Evolutionary conservation across 2,329 filamentous ascomycete genomes (phyloP).

Genomic region (Tolypocladium tropicale): DNA sequence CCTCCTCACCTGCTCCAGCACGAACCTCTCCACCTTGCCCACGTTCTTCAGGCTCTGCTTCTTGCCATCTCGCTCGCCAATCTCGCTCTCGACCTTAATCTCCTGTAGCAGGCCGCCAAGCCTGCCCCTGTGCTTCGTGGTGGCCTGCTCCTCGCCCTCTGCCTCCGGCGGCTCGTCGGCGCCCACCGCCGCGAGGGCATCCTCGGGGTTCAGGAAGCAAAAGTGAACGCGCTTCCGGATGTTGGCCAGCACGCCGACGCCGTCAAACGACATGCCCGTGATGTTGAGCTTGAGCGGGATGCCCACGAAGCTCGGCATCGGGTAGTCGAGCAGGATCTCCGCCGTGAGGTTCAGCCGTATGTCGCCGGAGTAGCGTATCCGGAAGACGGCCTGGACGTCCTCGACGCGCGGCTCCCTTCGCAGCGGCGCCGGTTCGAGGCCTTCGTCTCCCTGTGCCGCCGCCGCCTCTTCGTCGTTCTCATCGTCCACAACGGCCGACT

Average conservation of each 20-base stretch:
- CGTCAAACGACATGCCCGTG: conserved; percentile 89
- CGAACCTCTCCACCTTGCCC: conserved; percentile 95
- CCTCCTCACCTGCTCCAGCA: conserved; percentile 87
- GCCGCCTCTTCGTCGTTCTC: conserved; percentile 15
- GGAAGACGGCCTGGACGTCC: conserved; percentile 86
- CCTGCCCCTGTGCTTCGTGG: conserved; percentile 16
- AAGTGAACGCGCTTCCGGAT: conserved; percentile 86
- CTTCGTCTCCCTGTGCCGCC: conserved; percentile 13
- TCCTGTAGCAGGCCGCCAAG: conserved; percentile 78
- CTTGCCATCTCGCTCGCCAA: conserved; percentile 80
- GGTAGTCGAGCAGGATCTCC: conserved; percentile 93
- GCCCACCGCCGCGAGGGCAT: conserved; percentile 65
- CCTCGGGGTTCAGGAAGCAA: conserved; percentile 87
- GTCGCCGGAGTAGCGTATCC: conserved; percentile 81
- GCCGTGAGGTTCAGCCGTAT: conserved; percentile 82
- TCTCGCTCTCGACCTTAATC: conserved; percentile 94
- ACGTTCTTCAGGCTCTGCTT: conserved; percentile 98
- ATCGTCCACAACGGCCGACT: conserved; percentile 28
- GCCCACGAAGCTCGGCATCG: conserved; percentile 95
- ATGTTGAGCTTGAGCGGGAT: conserved; percentile 93
- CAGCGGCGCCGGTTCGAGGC: neutral
- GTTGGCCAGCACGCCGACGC: conserved; percentile 83
- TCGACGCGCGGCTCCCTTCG: conserved; percentile 64
- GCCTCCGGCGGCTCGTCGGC: conserved; percentile 27
- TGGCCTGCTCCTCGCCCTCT: conserved; percentile 7